Evolutionary conservation across 441 rosid genomes (phyloP).

Genomic region (Aleurites moluccanus): DNA sequence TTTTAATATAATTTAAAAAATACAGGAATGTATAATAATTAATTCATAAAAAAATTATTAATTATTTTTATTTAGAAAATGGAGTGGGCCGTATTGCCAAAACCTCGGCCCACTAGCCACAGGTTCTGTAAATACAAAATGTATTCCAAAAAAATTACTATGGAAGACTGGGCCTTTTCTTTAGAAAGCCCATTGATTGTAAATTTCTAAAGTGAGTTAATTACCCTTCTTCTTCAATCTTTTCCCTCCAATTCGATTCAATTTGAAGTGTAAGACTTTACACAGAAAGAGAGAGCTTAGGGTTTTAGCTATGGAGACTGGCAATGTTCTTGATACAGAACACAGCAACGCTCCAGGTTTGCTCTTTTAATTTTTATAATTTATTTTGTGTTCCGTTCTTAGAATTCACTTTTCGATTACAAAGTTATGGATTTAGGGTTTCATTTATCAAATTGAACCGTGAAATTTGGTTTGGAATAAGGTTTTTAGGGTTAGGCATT

Average conservation of each 20-base stretch:
- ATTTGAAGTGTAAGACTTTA: not conserved
- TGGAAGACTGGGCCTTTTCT: not conserved
- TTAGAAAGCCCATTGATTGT: not conserved
- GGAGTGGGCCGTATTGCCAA: no score
- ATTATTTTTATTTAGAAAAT: no score
- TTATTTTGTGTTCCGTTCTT: not conserved
- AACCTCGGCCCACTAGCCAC: no score
- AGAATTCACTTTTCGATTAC: not conserved
- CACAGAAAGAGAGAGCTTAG: not conserved
- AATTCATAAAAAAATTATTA: no score
- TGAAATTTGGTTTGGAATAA: not conserved
- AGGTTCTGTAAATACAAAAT: no score
- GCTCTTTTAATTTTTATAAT: not conserved
- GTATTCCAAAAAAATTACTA: no score
- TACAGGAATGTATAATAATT: no score
- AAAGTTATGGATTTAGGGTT: not conserved
- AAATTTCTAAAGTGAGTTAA: not conserved
- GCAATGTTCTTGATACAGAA: slow-evolving; percentile 6
- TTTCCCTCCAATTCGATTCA: not conserved
- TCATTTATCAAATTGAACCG: not conserved
- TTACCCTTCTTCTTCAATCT: not conserved
- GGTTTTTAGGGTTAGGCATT: not conserved
- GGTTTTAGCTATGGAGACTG: slow-evolving; percentile 28
- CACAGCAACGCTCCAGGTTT: slow-evolving; percentile 25
- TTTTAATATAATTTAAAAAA: no score